Conservation (phyloP, 1,139 yeast species). For the Taphrina betulina region DNA sequence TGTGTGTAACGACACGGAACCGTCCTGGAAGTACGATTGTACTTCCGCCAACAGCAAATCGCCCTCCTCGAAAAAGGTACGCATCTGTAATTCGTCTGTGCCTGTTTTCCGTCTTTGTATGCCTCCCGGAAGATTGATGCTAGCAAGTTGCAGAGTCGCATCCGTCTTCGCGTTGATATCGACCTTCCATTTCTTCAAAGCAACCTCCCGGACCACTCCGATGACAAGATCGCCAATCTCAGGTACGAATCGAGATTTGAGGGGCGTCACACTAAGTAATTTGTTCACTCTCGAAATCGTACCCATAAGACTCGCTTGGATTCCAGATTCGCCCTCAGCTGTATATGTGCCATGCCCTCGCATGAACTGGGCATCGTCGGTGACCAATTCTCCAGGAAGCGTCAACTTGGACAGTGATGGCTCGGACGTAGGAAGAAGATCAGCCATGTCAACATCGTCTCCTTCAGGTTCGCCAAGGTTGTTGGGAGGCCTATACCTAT, state of each 20-base stretch:
- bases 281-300: constrained; percentile 81
- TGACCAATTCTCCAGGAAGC: constrained; percentile 96
- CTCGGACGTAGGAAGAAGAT: constrained; percentile 34
- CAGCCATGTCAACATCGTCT: constrained; percentile 54
- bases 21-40: constrained; percentile 83
- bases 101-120: constrained; percentile 90
- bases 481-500: constrained; percentile 6
- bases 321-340: constrained; percentile 53
- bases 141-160: constrained; percentile 88
- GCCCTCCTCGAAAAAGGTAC: constrained; percentile 92
- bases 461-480: not conserved
- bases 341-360: constrained; percentile 97
- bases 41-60: constrained; percentile 91
- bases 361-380: constrained; percentile 98
- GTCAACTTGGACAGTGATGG: constrained; percentile 48
- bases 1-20: constrained; percentile 91
- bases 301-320: constrained; percentile 93
- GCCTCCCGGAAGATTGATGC: constrained; percentile 97
- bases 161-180: constrained; percentile 93
- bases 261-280: constrained; percentile 77
- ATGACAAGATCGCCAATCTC: constrained; percentile 96
- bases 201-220: constrained; percentile 93
- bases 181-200: constrained; percentile 92
- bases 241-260: constrained; percentile 68
- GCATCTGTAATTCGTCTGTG: constrained; percentile 94